Evolutionary conservation across 2,329 filamentous ascomycete species (phyloP), one percentile per base, ranked within the genome.

Genomic region (Gnomoniopsis sp.): DNA sequence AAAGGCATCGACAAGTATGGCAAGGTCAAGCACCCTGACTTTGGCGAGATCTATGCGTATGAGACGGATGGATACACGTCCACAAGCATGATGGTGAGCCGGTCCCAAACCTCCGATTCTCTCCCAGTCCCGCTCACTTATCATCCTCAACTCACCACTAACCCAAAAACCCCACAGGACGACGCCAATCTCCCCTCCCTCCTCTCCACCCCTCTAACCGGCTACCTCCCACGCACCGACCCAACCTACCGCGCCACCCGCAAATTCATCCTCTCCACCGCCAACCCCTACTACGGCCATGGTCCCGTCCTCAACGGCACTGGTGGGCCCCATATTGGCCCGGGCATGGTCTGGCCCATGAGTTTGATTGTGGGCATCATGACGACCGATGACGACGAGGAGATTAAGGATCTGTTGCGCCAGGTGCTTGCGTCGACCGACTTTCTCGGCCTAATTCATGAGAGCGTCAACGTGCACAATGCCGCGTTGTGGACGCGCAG

Each of bases 281-380:
- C 83, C 0, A 89, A 89, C 64, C 87, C 87, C 0, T 89, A 88
- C 67, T 89, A 64, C 50, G 60, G 54, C 26, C 59, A 60, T 49
- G 63, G 63, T 17, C 47, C 51, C 23, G 54, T 55, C 12, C 57
- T 64, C 33, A 60, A 57, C 44, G 72, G 61, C 19, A 65, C 64
- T 2, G 67, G 67, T n/a, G 67, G 66, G 2, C 66, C 66, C 14
- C 67, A 69, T 51, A 63, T 66, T 36, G 66, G 67, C 34, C 72
- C 88, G 12, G 74, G 80, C 65, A 82, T 88, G 65, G 87, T 86
- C n/a, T 90, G 87, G 87, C 87, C 88, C 3, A 89, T 90, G 85
- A 85, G 81, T 57, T 74, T 88, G 58, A 75, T 90, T 6, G 80
- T 89, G 30, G 85, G 88, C 67, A 85, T 85, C 19, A 85, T 88